phyloP scores from a whole-genome alignment of 225 moss, liverwort and hornwort genomes.

The Ulota crispa region DNA sequence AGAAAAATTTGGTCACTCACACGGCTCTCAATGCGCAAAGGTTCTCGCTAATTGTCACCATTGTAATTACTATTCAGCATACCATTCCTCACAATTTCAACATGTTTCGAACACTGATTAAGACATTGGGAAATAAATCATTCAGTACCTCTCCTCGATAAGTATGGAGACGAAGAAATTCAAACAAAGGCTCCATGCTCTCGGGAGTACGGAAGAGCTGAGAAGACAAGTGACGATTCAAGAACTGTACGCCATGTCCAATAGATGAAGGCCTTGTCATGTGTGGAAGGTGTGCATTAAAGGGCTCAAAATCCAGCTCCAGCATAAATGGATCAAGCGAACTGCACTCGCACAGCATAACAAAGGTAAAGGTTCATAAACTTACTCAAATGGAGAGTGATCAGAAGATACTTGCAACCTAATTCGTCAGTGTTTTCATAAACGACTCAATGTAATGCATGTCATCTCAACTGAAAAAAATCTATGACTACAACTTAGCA shows the following conservation, averaged over 20 bases:
- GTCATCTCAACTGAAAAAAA: neutral
- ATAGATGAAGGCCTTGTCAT: conserved; percentile 67
- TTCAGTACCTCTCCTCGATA: conserved; percentile 31
- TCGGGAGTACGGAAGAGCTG: conserved; percentile 56
- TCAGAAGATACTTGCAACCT: neutral
- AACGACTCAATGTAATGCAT: neutral
- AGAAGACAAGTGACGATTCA: conserved; percentile 82
- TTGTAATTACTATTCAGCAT: neutral
- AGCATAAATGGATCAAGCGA: conserved; percentile 49
- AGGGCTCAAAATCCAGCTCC: conserved; percentile 83
- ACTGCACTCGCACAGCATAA: conserved; percentile 21
- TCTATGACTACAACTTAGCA: neutral
- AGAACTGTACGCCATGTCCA: conserved; percentile 78
- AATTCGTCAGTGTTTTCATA: neutral
- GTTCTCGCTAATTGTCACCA: neutral
- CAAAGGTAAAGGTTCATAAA: neutral
- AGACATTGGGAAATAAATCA: neutral
- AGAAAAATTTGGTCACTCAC: neutral
- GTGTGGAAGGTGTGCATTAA: conserved; percentile 68
- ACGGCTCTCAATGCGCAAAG: neutral
- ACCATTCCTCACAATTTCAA: neutral
- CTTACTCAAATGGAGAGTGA: neutral
- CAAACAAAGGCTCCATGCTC: conserved; percentile 70
- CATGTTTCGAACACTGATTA: neutral
- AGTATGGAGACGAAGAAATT: conserved; percentile 66